These are phyloP conservation scores for Yamadazyma dushanensis DNA, from an alignment of 1,139 yeast genomes.

Conservation along the genomic window DNA sequence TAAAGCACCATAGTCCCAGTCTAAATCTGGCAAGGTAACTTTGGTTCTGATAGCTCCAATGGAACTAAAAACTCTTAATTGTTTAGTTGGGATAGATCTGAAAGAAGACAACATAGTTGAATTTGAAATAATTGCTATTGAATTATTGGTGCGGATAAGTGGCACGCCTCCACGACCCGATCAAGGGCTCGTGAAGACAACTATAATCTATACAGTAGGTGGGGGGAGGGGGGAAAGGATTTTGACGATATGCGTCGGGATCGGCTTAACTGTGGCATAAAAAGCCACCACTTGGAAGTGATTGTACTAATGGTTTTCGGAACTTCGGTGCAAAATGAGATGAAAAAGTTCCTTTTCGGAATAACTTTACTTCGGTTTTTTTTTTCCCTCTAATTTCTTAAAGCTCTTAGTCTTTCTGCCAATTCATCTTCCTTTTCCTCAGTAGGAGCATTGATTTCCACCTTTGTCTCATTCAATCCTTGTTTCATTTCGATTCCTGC, in stretches of 20 bases:
- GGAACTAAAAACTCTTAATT: slow-evolving; percentile 1
- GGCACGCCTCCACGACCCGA: too few relatives aligned
- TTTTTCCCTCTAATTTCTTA: slow-evolving; percentile 31
- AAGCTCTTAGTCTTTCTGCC: slow-evolving; percentile 84
- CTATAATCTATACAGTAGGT: too few relatives aligned
- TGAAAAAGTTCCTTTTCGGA: too few relatives aligned
- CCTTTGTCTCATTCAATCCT: slow-evolving; percentile 60
- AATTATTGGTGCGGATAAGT: slow-evolving; percentile 1
- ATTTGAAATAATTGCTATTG: slow-evolving; percentile 1
- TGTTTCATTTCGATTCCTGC: slow-evolving; percentile 95
- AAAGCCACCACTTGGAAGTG: too few relatives aligned
- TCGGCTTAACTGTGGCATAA: too few relatives aligned
- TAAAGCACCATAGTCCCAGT: slow-evolving; percentile 42
- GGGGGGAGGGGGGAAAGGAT: too few relatives aligned
- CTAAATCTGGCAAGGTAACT: slow-evolving; percentile 38
- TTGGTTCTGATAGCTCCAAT: slow-evolving; percentile 20
- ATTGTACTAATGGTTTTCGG: too few relatives aligned
- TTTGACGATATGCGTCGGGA: too few relatives aligned
- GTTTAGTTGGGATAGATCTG: slow-evolving; percentile 1
- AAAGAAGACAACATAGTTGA: slow-evolving; percentile 1
- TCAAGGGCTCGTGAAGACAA: too few relatives aligned
- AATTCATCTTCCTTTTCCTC: slow-evolving; percentile 86
- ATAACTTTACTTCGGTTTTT: not conserved
- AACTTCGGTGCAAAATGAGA: too few relatives aligned
- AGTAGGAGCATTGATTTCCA: slow-evolving; percentile 42